phyloP scores from a whole-genome alignment of 805 yeast species.

The Myxozyma geophila region DNA sequence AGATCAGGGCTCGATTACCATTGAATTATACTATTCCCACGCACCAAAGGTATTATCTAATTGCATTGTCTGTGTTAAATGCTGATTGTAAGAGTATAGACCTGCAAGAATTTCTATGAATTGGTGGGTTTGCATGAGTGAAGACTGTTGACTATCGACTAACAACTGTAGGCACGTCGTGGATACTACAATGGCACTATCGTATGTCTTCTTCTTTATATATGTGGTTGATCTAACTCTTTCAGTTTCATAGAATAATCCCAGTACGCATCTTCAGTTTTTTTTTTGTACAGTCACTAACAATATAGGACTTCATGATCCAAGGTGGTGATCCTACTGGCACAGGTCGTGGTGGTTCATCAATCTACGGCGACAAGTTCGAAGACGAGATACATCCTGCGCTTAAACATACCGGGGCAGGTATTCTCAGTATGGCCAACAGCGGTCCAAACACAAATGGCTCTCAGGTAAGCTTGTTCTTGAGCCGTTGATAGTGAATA shows the following conservation, averaged over 20 bases:
- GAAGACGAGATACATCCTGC: slow-evolving; percentile 43
- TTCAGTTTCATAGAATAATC: slow-evolving; percentile 41
- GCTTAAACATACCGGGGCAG: slow-evolving; percentile 77
- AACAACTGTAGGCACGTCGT: slow-evolving; percentile 37
- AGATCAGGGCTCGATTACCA: slow-evolving; percentile 37
- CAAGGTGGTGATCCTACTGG: slow-evolving; percentile 48
- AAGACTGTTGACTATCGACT: background rate
- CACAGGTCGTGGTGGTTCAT: slow-evolving; percentile 44
- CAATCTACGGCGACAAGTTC: slow-evolving; percentile 36
- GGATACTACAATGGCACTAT: slow-evolving; percentile 44
- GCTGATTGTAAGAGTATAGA: slow-evolving; percentile 13
- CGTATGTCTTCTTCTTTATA: slow-evolving; percentile 11
- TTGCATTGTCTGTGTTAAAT: background rate
- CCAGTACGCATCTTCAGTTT: slow-evolving; percentile 19
- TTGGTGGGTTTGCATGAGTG: slow-evolving; percentile 10
- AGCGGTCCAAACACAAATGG: slow-evolving; percentile 94
- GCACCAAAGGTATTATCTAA: slow-evolving; percentile 39
- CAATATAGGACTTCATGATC: slow-evolving; percentile 43
- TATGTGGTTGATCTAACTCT: background rate
- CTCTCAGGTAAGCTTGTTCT: slow-evolving; percentile 48
- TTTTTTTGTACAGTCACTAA: background rate
- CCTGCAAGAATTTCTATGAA: slow-evolving; percentile 37
- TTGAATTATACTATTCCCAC: slow-evolving; percentile 41
- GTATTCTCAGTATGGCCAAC: slow-evolving; percentile 87
- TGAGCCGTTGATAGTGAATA: background rate